Evolutionary conservation across 192 early-diverging fungal species (phyloP), one percentile per base, ranked within the genome.

Genomic region (Chytriomyces sp.): DNA sequence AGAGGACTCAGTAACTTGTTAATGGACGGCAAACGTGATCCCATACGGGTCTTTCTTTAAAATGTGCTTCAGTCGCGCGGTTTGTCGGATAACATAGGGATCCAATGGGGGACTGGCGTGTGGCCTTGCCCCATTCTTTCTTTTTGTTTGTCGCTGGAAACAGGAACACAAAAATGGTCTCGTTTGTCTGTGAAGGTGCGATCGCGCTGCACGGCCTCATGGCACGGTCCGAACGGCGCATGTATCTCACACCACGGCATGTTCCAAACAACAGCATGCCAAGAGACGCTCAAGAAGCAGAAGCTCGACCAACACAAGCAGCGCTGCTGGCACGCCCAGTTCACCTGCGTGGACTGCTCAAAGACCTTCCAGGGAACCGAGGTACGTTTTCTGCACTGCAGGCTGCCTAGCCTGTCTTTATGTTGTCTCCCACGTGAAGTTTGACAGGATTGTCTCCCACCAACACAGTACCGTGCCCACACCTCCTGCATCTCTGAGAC

Each of bases 261-360:
- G 44, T 14, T 49, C 44, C 10, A 14, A 49, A 49, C 44, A 49
- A n/a, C n/a, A n/a, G 22, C 66, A 70, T 85, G 84, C 66, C 85
- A 86, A 61, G 89, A 93, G 75, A 92, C 93, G 54, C 76, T 99
- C n/a, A 99, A 97, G 80, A 97, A 97, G 85, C 86, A 91, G 39
- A 97, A 97, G 76, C 84, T 95, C 5, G 93, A 94, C 64, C 84
- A 86, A 65, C 96, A 99, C 78, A 76, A 76, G 25, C 75, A 86
- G 67, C 89, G 93, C n/a, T 98, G 96, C 78, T 83, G 81, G 37
- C 74, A 89, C 40, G 91, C 94, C n/a, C 83, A 87, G 56, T 96
- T 92, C 78, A 89, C 91, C 22, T 97, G 95, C 78, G 89, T 97
- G 67, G 96, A 98, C 79, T 98, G 96, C 77, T 86, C 86, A 7